These are phyloP conservation scores for Eurotiales sp. DNA, from an alignment of 2,329 filamentous ascomycete genomes.

Conservation along the genomic window DNA sequence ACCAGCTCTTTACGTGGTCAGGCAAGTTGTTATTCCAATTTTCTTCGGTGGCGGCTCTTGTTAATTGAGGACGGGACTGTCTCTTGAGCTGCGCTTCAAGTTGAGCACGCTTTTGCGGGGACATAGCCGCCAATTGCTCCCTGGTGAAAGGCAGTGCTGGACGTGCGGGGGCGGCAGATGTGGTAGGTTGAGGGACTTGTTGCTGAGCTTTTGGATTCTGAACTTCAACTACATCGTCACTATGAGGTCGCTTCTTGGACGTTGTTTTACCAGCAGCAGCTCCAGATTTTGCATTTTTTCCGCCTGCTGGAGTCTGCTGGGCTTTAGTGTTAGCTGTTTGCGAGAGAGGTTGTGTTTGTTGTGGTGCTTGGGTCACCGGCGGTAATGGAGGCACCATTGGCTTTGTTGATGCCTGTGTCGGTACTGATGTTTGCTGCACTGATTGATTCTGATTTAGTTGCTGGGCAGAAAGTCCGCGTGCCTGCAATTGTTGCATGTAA, in stretches of 20 bases:
- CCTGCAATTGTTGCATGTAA: conserved; percentile 24
- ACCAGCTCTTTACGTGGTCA: conserved; percentile 36
- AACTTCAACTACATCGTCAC: conserved; percentile 46
- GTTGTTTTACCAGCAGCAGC: conserved; percentile 28
- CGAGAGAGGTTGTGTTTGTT: conserved; percentile 22
- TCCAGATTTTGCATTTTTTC: conserved; percentile 19
- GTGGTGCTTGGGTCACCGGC: conserved; percentile 24
- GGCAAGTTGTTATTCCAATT: conserved; percentile 38
- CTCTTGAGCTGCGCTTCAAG: conserved; percentile 34
- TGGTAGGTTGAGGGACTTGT: conserved; percentile 19
- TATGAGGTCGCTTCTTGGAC: conserved; percentile 43
- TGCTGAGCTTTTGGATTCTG: conserved; percentile 37
- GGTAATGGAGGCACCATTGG: conserved; percentile 13
- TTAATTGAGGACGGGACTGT: conserved; percentile 30
- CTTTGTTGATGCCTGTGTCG: conserved; percentile 24
- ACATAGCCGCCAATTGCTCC: conserved; percentile 38
- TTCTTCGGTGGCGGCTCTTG: conserved; percentile 32
- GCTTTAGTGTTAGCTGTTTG: conserved; percentile 19
- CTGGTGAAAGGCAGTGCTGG: conserved; percentile 25
- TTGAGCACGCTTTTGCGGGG: conserved; percentile 39
- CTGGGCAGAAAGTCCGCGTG: conserved; percentile 24
- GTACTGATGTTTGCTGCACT: conserved; percentile 22
- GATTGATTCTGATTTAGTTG: conserved; percentile 17
- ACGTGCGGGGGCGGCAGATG: conserved; percentile 21
- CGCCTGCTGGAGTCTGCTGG: conserved; percentile 7